Conservation (phyloP, 2,329 filamentous ascomycete species). For the Apiospora malaysiana region DNA sequence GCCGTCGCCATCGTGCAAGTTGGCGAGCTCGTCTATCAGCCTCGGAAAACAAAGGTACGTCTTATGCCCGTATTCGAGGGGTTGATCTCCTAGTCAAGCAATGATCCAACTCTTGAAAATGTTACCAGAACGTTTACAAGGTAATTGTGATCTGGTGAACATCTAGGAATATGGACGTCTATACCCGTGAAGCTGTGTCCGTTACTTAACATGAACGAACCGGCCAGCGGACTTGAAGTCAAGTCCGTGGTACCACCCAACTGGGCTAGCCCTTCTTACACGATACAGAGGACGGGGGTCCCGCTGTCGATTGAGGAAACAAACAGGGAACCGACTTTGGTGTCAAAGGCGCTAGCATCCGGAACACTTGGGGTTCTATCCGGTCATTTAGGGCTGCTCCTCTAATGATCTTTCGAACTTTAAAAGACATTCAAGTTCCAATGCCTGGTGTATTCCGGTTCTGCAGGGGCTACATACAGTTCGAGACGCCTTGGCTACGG, state of each 20-base stretch:
- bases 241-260: neutral
- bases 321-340: neutral
- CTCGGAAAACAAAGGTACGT: neutral
- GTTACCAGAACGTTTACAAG: neutral
- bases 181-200: neutral
- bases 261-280: neutral
- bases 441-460: neutral
- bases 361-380: neutral
- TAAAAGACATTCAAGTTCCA: neutral
- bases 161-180: neutral
- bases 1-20: neutral
- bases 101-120: neutral
- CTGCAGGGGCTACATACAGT: neutral
- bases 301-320: neutral
- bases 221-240: neutral
- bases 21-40: neutral
- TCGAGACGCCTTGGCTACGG: neutral
- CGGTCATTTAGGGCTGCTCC: rapidly evolving
- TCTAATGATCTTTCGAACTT: neutral
- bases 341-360: neutral
- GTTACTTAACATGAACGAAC: neutral
- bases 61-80: neutral
- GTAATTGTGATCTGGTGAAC: neutral
- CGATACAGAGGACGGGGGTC: neutral
- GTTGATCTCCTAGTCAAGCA: neutral